Base-by-base conservation (phyloP, 1,284 basidiomycete genomes). In the Papiliotrema terrestris region DNA sequence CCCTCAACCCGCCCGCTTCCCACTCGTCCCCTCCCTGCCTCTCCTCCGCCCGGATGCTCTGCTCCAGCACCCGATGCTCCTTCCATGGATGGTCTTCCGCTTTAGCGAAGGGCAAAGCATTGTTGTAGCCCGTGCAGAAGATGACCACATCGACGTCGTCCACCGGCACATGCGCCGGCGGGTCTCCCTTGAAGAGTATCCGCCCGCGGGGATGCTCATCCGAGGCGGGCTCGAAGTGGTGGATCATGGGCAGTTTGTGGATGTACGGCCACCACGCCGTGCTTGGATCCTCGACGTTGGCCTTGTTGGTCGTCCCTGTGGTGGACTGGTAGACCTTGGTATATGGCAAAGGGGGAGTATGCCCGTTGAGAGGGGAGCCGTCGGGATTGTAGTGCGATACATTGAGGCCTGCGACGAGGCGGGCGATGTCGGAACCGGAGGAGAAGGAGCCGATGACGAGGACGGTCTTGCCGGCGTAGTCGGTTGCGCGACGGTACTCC, bases 401-500 rank as follows among this genome's bases (percentile, higher is more conserved):
- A 46, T 78, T 73, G 22, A 71, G 65, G 8, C 55, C 44, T 8
- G 73, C 78, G 9, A 82, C 62, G 52, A 81, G 79, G 17, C 81
- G 71, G 0, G 78, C 75, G 23, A 82, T 77, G 58, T 82, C 81
- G 20, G 77, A 78, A 0, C 81, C 81, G 0, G 78, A 80, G 3
- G 77, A 76, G 20, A 74, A 75, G 32, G 78, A 80, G 5, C 81
- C 81, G 8, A 82, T 76, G 0, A 83, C 78, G 22, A 83, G 69
- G 8, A 82, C 75, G 1, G 66, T 76, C 64, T 78, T 60, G 20
- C 62, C 66, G 44, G 74, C 26, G 54, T 62, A 67, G 15, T 63
- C 58, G 0, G 67, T 53, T 0, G 80, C 74, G 3, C 65, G 66
- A 11, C 78, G 68, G 58, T 77, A 82, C 76, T 78, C 80, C 8